Evolutionary conservation across 768 basidiomycete genomes (phyloP).

Genomic region (Auricularia heimuer): DNA sequence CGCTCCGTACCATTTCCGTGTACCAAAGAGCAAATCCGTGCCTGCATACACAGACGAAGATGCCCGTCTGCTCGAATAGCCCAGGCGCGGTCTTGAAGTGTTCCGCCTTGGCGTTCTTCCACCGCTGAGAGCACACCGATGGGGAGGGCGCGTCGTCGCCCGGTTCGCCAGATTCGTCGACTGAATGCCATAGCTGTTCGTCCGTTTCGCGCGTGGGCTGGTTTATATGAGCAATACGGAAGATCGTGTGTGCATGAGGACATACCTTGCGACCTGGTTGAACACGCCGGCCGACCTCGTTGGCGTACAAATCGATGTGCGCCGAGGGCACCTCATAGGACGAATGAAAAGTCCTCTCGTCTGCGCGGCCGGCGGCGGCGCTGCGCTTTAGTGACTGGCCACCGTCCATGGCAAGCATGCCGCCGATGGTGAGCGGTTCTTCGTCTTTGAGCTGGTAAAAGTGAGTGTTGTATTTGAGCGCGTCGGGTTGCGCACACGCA

Average conservation of each 20-base stretch:
- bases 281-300: neutral
- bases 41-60: slow-evolving; percentile 1
- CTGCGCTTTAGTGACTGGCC: neutral
- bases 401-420: neutral
- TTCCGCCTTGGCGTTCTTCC: neutral
- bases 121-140: neutral
- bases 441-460: slow-evolving; percentile 2
- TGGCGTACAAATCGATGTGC: neutral
- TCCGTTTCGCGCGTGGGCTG: neutral
- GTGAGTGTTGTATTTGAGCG: neutral
- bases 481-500: neutral
- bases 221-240: neutral
- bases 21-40: slow-evolving; percentile 1
- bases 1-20: slow-evolving; percentile 23
- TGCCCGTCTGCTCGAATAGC: slow-evolving; percentile 2
- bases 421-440: neutral
- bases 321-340: neutral
- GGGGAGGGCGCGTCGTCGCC: neutral
- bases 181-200: neutral
- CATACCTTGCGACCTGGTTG: neutral
- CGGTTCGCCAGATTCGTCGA: neutral
- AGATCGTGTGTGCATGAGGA: neutral
- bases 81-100: neutral
- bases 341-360: neutral
- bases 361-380: neutral